These are phyloP conservation scores for Brassica nigra DNA, from an alignment of 345 rosid species.

Conservation along the genomic window DNA sequence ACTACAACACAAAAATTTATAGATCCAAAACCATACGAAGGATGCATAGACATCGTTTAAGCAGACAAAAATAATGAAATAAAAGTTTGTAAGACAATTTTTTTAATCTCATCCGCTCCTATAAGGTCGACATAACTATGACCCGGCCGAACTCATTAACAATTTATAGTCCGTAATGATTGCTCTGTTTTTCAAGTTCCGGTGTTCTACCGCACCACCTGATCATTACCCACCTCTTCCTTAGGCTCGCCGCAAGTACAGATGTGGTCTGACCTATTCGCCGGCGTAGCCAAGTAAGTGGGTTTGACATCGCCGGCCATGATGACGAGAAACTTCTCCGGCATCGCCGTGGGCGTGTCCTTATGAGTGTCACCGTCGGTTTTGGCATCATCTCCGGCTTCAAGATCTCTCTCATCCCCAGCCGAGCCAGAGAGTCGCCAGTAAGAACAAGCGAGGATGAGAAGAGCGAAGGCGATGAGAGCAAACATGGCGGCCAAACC, in stretches of 20 bases:
- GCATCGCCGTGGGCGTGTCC: slow-evolving; percentile 27
- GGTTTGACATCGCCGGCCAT: slow-evolving; percentile 81
- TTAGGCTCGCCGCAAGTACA: slow-evolving; percentile 44
- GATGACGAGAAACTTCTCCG: slow-evolving; percentile 74
- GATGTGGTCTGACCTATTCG: slow-evolving; percentile 31
- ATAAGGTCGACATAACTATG: background rate
- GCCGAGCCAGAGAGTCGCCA: slow-evolving; percentile 65
- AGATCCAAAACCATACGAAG: background rate
- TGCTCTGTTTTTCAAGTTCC: slow-evolving; percentile 10
- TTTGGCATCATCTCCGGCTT: slow-evolving; percentile 56
- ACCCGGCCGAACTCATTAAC: background rate
- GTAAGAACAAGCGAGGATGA: slow-evolving; percentile 83
- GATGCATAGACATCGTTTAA: background rate
- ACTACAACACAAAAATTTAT: background rate
- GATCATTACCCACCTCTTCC: slow-evolving; percentile 17
- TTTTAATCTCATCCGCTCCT: background rate
- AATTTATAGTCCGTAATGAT: background rate
- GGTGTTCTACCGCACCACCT: slow-evolving; percentile 18
- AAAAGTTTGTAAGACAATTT: background rate
- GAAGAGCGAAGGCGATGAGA: slow-evolving; percentile 74
- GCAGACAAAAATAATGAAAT: background rate
- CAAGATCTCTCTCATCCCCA: slow-evolving; percentile 48
- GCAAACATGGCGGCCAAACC: slow-evolving; percentile 92
- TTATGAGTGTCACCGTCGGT: slow-evolving; percentile 15
- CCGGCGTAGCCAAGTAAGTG: slow-evolving; percentile 74